These are phyloP conservation scores for Tricholomella constricta DNA, from an alignment of 768 basidiomycete species.

Conservation along the genomic window DNA sequence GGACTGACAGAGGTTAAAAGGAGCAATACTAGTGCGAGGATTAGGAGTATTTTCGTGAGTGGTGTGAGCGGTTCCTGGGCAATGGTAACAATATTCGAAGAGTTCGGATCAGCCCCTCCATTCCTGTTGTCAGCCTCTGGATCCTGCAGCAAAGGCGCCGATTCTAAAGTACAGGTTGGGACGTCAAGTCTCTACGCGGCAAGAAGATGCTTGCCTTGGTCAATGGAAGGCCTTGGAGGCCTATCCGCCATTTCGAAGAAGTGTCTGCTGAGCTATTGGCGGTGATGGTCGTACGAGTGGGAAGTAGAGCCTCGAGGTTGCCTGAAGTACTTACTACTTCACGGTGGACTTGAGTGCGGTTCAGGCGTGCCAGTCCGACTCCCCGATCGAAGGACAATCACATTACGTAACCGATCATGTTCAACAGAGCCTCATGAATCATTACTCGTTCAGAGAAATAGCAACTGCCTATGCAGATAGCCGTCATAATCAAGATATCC, in stretches of 20 bases:
- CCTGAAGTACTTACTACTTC: conserved; percentile 8
- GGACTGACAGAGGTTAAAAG: conserved; percentile 65
- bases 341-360: neutral
- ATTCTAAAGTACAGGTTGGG: conserved; percentile 44
- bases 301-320: neutral
- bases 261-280: neutral
- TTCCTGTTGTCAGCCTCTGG: conserved; percentile 39
- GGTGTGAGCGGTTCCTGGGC: conserved; percentile 80
- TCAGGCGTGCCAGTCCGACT: neutral
- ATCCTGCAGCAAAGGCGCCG: conserved; percentile 63
- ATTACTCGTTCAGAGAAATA: conserved; percentile 24
- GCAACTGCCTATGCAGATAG: conserved; percentile 18
- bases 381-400: neutral
- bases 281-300: neutral
- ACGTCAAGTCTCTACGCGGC: conserved; percentile 8
- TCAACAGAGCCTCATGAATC: neutral
- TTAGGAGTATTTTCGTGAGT: conserved; percentile 80
- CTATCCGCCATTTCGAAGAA: conserved; percentile 51
- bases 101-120: conserved; percentile 27
- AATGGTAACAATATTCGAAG: conserved; percentile 52
- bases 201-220: conserved; percentile 48
- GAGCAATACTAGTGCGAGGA: conserved; percentile 73
- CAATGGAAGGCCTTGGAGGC: conserved; percentile 52
- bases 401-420: neutral
- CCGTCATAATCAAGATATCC: conserved; percentile 27